Base-by-base conservation (phyloP, 305 asterid species). In the Ruellia speciosa region DNA sequence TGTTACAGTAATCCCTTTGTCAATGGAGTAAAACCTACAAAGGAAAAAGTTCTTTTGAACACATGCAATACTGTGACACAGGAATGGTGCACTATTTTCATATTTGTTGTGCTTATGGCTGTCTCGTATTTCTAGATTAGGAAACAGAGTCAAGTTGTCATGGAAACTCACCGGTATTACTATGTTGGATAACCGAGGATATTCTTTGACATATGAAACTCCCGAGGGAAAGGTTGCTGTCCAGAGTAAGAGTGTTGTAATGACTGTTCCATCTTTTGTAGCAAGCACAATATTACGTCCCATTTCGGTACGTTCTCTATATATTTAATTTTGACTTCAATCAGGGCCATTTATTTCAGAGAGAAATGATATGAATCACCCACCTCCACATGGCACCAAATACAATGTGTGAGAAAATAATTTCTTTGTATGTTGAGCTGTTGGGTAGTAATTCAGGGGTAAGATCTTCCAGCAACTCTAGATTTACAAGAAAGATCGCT, bases 251-350 rank as follows among this genome's bases (percentile, higher is more conserved):
- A 83, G 88, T 69, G 77, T 90, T 52, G 90, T 87, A 60, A 75
- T 90, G 94, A 81, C 96, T 65, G 70, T 85, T 60, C 98, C 98
- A 31, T 85, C 98, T 68, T 71, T 87, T 50, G 82, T 83, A 62
- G 94, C 96, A 52, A 78, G 95, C 80, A 71, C 72, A 64, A 70
- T 90, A 73, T 51, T 87, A 62, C 84, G 79, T 54, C 94, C 95
- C n/a, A 84, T 90, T 67, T 87, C 98, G 75, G 98, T 90, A 81
- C 53, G 96, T 77, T 63, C 52, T 47, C 65, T 17, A 37, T 66
- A 43, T 64, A 60, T 64, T 15, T 39, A 10, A 33, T 9, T 14
- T 51, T 49, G 41, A 16, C 16, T 19, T 56, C 54, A 14, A 40
- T 46, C 15, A 54, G 16, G 60, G 31, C 37, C 58, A 18, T 55